phyloP scores from a whole-genome alignment of 352 stramenopile genomes.

The Phytophthora chlamydospora region DNA sequence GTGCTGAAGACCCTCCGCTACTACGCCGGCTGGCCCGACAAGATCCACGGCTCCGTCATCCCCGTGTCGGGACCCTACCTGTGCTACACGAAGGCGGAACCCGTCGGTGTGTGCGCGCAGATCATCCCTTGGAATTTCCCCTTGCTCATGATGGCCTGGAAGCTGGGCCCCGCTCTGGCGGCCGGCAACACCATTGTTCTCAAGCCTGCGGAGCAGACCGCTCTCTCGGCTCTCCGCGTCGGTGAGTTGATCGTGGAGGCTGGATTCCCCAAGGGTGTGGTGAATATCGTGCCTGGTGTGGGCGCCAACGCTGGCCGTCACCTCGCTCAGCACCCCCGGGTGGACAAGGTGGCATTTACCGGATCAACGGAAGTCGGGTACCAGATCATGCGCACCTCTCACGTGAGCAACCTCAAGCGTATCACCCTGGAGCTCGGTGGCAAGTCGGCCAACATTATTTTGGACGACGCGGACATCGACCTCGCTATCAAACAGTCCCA shows the following conservation, averaged over 20 bases:
- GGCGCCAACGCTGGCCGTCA: slow-evolving; percentile 43
- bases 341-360: slow-evolving; percentile 86
- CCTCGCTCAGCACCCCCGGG: slow-evolving; percentile 42
- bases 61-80: slow-evolving; percentile 54
- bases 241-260: slow-evolving; percentile 79
- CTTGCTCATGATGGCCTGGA: slow-evolving; percentile 94
- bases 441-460: slow-evolving; percentile 78
- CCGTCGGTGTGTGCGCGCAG: slow-evolving; percentile 84
- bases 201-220: slow-evolving; percentile 95
- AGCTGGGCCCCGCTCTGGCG: slow-evolving; percentile 89
- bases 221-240: slow-evolving; percentile 90
- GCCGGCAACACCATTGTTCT: slow-evolving; percentile 93
- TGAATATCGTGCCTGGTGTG: slow-evolving; percentile 81
- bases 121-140: slow-evolving; percentile 81
- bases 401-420: slow-evolving; percentile 72
- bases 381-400: slow-evolving; percentile 54
- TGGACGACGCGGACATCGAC: slow-evolving; percentile 71
- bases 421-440: slow-evolving; percentile 78
- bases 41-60: slow-evolving; percentile 77
- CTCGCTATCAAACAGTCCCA: slow-evolving; percentile 50
- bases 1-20: slow-evolving; percentile 89
- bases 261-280: slow-evolving; percentile 75
- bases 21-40: slow-evolving; percentile 91
- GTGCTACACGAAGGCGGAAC: slow-evolving; percentile 72
- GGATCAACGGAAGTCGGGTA: slow-evolving; percentile 62